phyloP scores from a whole-genome alignment of 2,329 filamentous ascomycete species.

The Fusarium metavorans region DNA sequence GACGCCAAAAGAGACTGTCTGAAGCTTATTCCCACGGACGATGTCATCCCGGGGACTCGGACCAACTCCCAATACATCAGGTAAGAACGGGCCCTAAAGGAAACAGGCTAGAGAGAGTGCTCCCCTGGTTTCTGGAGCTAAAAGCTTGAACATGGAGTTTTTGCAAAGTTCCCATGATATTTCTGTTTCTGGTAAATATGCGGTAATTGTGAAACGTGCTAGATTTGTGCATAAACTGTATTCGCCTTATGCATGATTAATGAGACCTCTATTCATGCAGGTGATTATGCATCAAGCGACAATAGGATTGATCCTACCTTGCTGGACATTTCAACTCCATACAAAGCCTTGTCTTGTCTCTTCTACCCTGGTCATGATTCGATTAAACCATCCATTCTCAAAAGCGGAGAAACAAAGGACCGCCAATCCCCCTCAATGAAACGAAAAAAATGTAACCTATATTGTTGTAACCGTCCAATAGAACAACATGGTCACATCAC shows the following conservation, averaged over 20 bases:
- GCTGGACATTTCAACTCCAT: not conserved
- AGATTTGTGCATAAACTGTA: not conserved
- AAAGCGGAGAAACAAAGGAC: conserved; percentile 19
- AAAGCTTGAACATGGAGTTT: not conserved
- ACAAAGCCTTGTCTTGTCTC: not conserved
- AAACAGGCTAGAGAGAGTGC: not conserved
- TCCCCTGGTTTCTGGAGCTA: not conserved
- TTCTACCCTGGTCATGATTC: not conserved
- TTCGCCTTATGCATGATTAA: not conserved
- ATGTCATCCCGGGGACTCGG: not conserved
- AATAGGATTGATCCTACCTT: not conserved
- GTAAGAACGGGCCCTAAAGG: not conserved
- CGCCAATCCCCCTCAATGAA: conserved; percentile 6
- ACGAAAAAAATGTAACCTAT: not conserved
- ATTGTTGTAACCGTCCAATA: not conserved
- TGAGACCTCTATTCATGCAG: not conserved
- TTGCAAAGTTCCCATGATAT: not conserved
- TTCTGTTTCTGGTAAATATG: not conserved
- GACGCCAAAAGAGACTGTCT: not conserved
- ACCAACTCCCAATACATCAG: not conserved
- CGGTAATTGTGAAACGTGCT: not conserved
- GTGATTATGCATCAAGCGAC: not conserved
- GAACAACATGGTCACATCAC: not conserved
- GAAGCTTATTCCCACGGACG: not conserved
- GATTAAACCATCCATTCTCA: not conserved